Evolutionary conservation across 1,284 basidiomycete species (phyloP).

Genomic region (Apiotrichum brassicae): DNA sequence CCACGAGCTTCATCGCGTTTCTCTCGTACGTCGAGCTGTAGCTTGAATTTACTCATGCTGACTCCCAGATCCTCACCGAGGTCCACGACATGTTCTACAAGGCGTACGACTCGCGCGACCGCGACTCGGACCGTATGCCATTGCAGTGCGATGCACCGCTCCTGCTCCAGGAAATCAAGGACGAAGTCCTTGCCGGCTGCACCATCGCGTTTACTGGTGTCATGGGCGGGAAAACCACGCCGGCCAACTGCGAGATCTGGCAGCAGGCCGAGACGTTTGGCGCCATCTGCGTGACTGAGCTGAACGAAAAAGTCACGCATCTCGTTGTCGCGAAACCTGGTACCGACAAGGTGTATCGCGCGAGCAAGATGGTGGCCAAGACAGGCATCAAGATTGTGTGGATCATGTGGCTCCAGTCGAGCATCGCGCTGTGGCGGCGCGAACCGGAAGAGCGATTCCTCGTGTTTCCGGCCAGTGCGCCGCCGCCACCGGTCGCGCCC

Average conservation of each 20-base stretch:
- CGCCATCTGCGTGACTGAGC: constrained; percentile 65
- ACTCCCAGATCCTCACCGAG: constrained; percentile 60
- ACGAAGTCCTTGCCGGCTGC: constrained; percentile 65
- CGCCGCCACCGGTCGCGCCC: neutral
- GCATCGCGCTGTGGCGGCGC: constrained; percentile 65
- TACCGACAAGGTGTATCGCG: constrained; percentile 82
- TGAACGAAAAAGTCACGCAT: constrained; percentile 71
- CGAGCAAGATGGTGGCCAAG: constrained; percentile 52
- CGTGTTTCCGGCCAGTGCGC: neutral
- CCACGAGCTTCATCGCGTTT: constrained; percentile 69
- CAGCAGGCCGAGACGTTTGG: constrained; percentile 80
- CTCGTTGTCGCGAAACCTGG: constrained; percentile 85
- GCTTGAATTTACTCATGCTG: neutral
- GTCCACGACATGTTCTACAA: constrained; percentile 71
- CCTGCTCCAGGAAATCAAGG: constrained; percentile 68
- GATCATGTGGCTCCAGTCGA: constrained; percentile 81
- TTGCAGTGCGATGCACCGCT: constrained; percentile 19
- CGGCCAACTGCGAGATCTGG: constrained; percentile 76
- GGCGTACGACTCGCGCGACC: constrained; percentile 27
- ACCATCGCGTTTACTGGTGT: constrained; percentile 87
- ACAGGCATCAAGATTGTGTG: constrained; percentile 74
- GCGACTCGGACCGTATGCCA: constrained; percentile 9
- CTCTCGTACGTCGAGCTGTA: constrained; percentile 52
- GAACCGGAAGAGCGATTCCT: constrained; percentile 30
- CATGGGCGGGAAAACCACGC: constrained; percentile 74